These are phyloP conservation scores for Drechslerella coelobrocha DNA, from an alignment of 2,329 filamentous ascomycete genomes.

Conservation along the genomic window DNA sequence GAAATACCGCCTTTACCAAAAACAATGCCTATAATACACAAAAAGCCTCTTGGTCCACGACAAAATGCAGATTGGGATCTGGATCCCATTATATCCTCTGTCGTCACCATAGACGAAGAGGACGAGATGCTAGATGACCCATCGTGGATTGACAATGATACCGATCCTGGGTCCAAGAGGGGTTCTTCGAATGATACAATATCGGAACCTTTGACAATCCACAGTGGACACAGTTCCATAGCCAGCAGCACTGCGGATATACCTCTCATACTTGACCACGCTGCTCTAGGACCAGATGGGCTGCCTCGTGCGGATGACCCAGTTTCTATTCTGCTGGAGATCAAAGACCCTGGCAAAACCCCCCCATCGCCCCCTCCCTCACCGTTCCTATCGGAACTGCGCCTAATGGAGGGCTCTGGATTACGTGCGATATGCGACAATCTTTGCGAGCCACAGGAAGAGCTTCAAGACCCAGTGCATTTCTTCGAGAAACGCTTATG, in stretches of 20 bases:
- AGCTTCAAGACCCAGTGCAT: conserved; percentile 27
- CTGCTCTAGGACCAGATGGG: conserved; percentile 39
- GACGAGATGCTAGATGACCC: conserved; percentile 41
- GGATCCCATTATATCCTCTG: conserved; percentile 32
- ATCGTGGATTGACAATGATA: conserved; percentile 50
- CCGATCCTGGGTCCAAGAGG: conserved; percentile 44
- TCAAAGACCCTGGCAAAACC: conserved; percentile 22
- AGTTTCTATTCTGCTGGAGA: conserved; percentile 39
- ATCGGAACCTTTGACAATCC: conserved; percentile 47
- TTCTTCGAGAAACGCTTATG: conserved; percentile 50
- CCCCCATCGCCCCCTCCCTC: conserved; percentile 29
- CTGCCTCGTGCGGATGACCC: conserved; percentile 43
- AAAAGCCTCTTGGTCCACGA: conserved; percentile 47
- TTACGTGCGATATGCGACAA: conserved; percentile 43
- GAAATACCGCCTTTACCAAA: conserved; percentile 47
- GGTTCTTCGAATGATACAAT: conserved; percentile 50
- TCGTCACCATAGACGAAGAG: conserved; percentile 41
- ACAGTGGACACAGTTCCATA: conserved; percentile 43
- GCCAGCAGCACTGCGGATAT: conserved; percentile 47
- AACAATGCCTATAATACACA: conserved; percentile 36
- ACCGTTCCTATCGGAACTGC: conserved; percentile 34
- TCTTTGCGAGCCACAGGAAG: conserved; percentile 36
- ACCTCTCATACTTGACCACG: conserved; percentile 46
- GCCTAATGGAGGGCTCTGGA: conserved; percentile 37
- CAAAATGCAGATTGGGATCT: conserved; percentile 50